These are phyloP conservation scores for Podaxis sp. DNA, from an alignment of 768 basidiomycete species.

Conservation along the genomic window DNA sequence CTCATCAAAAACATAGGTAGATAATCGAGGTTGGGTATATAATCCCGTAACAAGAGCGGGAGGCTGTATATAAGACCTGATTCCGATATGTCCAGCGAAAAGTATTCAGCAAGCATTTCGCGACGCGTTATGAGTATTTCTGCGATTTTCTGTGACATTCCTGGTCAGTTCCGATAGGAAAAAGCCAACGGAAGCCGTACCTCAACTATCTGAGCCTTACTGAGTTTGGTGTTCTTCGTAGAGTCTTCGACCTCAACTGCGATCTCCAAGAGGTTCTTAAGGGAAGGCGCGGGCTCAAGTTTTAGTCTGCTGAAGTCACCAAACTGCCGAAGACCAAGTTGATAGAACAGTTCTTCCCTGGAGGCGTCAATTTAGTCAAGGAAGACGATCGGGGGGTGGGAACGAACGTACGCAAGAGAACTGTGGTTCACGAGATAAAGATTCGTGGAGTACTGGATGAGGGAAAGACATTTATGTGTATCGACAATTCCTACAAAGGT, in stretches of 20 bases:
- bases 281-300: slow-evolving; percentile 78
- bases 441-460: slow-evolving; percentile 87
- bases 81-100: slow-evolving; percentile 69
- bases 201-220: slow-evolving; percentile 65
- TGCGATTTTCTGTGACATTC: slow-evolving; percentile 53
- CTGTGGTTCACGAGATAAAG: slow-evolving; percentile 89
- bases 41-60: slow-evolving; percentile 82
- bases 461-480: slow-evolving; percentile 64
- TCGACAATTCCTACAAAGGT: slow-evolving; percentile 94
- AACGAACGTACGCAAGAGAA: slow-evolving; percentile 67
- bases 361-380: slow-evolving; percentile 4
- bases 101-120: slow-evolving; percentile 93
- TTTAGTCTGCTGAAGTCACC: slow-evolving; percentile 75
- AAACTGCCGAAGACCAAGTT: slow-evolving; percentile 89
- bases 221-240: slow-evolving; percentile 52
- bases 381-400: background rate
- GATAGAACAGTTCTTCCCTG: slow-evolving; percentile 95
- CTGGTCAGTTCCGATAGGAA: background rate
- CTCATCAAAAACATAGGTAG: slow-evolving; percentile 89
- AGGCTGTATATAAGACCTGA: slow-evolving; percentile 71
- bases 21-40: slow-evolving; percentile 88
- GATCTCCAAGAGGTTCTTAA: slow-evolving; percentile 70
- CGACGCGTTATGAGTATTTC: slow-evolving; percentile 58
- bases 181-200: slow-evolving; percentile 36
- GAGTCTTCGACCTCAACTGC: slow-evolving; percentile 74